Base-by-base conservation (phyloP, 768 basidiomycete genomes). In the Trametes cinnabarina region DNA sequence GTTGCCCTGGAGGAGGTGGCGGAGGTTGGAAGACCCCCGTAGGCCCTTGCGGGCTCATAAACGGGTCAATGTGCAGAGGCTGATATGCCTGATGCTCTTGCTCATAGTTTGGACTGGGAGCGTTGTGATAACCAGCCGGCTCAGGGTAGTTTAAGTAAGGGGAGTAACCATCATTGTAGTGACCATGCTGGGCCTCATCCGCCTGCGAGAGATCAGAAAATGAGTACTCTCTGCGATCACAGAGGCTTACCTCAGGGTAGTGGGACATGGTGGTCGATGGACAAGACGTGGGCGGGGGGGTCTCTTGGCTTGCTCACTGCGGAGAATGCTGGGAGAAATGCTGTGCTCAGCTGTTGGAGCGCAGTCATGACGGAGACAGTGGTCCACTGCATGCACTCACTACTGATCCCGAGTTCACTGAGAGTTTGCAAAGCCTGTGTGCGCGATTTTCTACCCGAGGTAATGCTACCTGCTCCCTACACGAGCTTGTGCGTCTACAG, bases 101-200 rank as follows among this genome's bases (percentile, higher is more conserved):
- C 58, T 78, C 75, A 47, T 76, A 74, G 9, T 61, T 54, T 5
- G 64, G 74, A 32, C 65, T 74, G 35, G 65, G 65, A 57, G 73
- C 64, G 19, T 66, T 37, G 22, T 71, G 60, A 65, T 67, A 68
- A 47, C 61, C 67, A 55, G 68, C 66, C 49, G 64, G 60, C 58
- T 49, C 32, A 40, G 61, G 51, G 73, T 44, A 65, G 73, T 67
- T 25, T 49, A 72, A 65, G 61, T 86, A 83, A 8, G 81, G 78
- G 59, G 73, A 75, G 69, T 85, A 85, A 0, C 86, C 85, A 57
- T 90, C 87, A 65, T 87, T 86, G 71, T 88, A 87, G 55, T 79
- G 80, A 26, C 81, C 71, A 17, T 73, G 78, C 62, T 86, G 86
- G 14, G 77, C 82, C 69, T 88, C 85, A 69, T 89, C 85, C 4